Evolutionary conservation across 1,139 yeast species (phyloP).

Genomic region (Suhomyces kunorum): DNA sequence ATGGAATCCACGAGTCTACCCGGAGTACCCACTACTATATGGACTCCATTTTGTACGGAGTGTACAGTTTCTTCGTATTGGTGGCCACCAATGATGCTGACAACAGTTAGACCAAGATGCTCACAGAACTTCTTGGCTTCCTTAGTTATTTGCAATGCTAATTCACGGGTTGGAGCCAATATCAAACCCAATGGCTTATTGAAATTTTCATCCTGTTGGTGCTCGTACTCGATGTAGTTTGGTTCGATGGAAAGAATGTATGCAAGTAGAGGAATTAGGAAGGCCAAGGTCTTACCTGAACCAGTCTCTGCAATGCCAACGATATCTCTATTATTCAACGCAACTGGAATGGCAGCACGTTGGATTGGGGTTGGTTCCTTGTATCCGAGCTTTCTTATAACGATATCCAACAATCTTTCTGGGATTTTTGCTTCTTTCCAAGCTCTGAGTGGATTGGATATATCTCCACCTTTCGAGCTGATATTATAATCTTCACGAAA

Average conservation of each 20-base stretch:
- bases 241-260: conserved; percentile 48
- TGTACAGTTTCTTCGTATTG: conserved; percentile 72
- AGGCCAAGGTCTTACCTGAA: conserved; percentile 92
- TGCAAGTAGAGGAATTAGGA: conserved; percentile 71
- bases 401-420: conserved; percentile 35
- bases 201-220: conserved; percentile 28
- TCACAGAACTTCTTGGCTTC: conserved; percentile 59
- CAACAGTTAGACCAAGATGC: conserved; percentile 48
- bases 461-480: conserved; percentile 53
- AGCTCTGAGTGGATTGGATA: conserved; percentile 61
- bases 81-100: conserved; percentile 88
- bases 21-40: conserved; percentile 89
- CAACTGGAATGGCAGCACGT: conserved; percentile 81
- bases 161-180: conserved; percentile 90
- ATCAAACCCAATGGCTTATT: conserved; percentile 59
- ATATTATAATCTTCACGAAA: conserved; percentile 78
- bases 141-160: conserved; percentile 79
- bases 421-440: conserved; percentile 72
- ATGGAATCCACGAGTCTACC: conserved; percentile 83
- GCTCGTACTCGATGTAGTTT: conserved; percentile 40
- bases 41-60: conserved; percentile 66
- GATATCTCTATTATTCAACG: conserved; percentile 60
- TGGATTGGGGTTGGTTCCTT: conserved; percentile 84
- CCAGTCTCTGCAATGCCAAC: conserved; percentile 96
- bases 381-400: conserved; percentile 46